Conservation (phyloP, 345 rosid species). For the Pistacia vera region DNA sequence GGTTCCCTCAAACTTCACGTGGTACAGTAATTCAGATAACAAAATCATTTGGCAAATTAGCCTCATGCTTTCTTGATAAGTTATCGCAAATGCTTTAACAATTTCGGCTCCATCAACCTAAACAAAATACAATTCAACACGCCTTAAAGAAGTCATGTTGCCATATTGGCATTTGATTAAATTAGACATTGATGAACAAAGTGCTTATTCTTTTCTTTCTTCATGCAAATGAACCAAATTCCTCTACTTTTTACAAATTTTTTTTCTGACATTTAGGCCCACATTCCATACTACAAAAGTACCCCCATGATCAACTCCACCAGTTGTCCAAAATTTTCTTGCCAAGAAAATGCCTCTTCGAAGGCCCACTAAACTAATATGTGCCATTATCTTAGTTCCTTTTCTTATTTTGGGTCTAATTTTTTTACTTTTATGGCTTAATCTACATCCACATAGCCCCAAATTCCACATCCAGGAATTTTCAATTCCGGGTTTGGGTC, state of each 20-base stretch:
- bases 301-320: background rate
- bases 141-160: background rate
- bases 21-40: too few relatives aligned
- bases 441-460: slow-evolving; percentile 19
- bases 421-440: slow-evolving; percentile 39
- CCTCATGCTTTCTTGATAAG: too few relatives aligned
- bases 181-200: background rate
- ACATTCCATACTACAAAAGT: background rate
- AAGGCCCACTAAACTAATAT: slow-evolving; percentile 17
- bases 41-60: too few relatives aligned
- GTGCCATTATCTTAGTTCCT: slow-evolving; percentile 19
- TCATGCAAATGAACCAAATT: slow-evolving; percentile 7
- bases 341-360: background rate
- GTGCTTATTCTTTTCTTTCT: slow-evolving; percentile 4
- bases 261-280: background rate
- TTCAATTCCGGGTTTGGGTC: slow-evolving; percentile 26
- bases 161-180: too few relatives aligned
- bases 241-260: background rate
- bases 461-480: slow-evolving; percentile 25
- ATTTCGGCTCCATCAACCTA: background rate
- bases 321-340: background rate
- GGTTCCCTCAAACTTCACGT: too few relatives aligned
- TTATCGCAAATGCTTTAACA: too few relatives aligned
- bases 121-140: background rate
- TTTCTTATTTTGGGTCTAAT: slow-evolving; percentile 23